phyloP scores from a whole-genome alignment of 2,329 filamentous ascomycete genomes.

The Talaromyces sp. region DNA sequence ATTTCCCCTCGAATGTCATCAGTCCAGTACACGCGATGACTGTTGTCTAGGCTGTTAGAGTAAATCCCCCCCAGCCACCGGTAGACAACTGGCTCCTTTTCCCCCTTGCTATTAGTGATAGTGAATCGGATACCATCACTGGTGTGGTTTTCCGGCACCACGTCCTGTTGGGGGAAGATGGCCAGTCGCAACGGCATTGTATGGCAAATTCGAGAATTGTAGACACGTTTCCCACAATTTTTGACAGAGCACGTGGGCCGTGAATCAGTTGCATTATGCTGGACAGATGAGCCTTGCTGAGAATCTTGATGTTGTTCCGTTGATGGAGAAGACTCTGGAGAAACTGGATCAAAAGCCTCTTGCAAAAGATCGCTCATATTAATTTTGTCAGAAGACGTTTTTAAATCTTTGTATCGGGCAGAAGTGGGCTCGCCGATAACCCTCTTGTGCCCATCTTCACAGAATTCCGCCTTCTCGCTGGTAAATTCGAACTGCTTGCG shows the following conservation, averaged over 20 bases:
- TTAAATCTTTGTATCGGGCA: background rate
- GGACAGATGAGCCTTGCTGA: background rate
- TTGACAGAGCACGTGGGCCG: background rate
- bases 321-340: background rate
- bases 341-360: background rate
- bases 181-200: conserved; percentile 26
- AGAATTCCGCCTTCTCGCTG: background rate
- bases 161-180: conserved; percentile 11
- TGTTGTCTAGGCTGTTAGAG: background rate
- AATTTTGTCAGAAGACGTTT: background rate
- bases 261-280: background rate
- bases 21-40: conserved; percentile 9
- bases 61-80: conserved; percentile 36
- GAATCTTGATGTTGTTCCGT: background rate
- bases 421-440: background rate
- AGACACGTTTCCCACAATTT: conserved; percentile 14
- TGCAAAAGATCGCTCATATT: conserved; percentile 2
- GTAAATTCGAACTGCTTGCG: conserved; percentile 5
- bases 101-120: conserved; percentile 14
- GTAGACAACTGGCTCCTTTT: conserved; percentile 20
- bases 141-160: conserved; percentile 19
- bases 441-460: background rate
- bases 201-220: conserved; percentile 22
- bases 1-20: conserved; percentile 4
- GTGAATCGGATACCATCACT: conserved; percentile 17